These are phyloP conservation scores for Dipodascus albidus DNA, from an alignment of 805 yeast species.

Conservation along the genomic window DNA sequence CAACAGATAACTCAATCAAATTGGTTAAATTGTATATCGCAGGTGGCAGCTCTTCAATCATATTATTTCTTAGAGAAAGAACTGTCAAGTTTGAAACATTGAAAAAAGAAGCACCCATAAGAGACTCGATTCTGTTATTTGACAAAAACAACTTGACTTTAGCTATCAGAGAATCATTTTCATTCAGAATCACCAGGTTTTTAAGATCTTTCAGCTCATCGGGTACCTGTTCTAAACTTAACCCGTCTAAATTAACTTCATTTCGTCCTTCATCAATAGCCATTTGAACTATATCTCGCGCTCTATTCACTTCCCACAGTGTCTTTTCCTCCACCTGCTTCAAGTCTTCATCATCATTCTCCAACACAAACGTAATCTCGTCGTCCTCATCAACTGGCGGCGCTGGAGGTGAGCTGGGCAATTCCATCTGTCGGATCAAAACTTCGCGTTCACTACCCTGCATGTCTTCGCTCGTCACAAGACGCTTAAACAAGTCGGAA, in stretches of 20 bases:
- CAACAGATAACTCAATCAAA: constrained; percentile 26
- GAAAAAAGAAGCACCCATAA: constrained; percentile 23
- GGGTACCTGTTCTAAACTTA: constrained; percentile 23
- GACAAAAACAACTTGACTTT: constrained; percentile 21
- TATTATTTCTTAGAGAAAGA: constrained; percentile 25
- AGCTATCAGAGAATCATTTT: constrained; percentile 16
- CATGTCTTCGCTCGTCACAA: not conserved
- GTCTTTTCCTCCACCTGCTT: not conserved
- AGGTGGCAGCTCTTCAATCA: constrained; percentile 23
- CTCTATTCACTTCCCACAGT: constrained; percentile 3
- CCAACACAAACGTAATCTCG: not conserved
- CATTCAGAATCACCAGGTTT: constrained; percentile 16
- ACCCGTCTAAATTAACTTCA: constrained; percentile 13
- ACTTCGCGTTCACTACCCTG: not conserved
- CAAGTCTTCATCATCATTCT: not conserved
- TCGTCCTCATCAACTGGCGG: not conserved
- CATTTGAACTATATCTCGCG: not conserved
- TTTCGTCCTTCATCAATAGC: constrained; percentile 9
- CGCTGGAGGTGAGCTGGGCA: constrained; percentile 1
- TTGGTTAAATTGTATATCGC: constrained; percentile 21
- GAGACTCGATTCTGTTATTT: constrained; percentile 18
- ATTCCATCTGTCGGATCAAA: not conserved
- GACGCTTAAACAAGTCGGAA: not conserved
- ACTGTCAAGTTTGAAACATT: constrained; percentile 24
- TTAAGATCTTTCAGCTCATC: constrained; percentile 25